A percentile compares a stretch with the other conserved stretches of the same genome.
Conservation (phyloP, 2,329 filamentous ascomycete species). For the Zasmidium angulare region DNA sequence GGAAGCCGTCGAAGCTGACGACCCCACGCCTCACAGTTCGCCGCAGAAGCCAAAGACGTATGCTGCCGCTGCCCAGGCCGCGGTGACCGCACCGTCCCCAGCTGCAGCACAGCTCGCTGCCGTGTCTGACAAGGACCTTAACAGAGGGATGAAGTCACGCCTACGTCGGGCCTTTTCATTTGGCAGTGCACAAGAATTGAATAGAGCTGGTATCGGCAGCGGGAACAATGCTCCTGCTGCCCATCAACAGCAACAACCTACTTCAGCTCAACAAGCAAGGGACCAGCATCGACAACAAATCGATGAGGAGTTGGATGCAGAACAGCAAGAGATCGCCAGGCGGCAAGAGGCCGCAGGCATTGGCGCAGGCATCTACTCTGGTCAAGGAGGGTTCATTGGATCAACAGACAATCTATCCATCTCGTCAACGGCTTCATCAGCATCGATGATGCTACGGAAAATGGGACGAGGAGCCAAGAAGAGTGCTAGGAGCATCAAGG, state of each 20-base stretch:
- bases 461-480: slow-evolving; percentile 99
- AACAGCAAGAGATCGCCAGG: slow-evolving; percentile 87
- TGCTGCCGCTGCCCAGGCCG: slow-evolving; percentile 32
- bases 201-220: slow-evolving; percentile 69
- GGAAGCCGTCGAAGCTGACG: slow-evolving; percentile 39
- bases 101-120: slow-evolving; percentile 82
- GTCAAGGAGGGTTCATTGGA: slow-evolving; percentile 78
- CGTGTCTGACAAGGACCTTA: slow-evolving; percentile 77
- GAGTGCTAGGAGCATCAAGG: slow-evolving; percentile 83
- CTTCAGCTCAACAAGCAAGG: slow-evolving; percentile 22
- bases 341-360: slow-evolving; percentile 91
- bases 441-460: slow-evolving; percentile 92
- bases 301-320: slow-evolving; percentile 60
- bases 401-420: slow-evolving; percentile 95
- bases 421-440: slow-evolving; percentile 84
- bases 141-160: slow-evolving; percentile 80
- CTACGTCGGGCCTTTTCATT: slow-evolving; percentile 93
- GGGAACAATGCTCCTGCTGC: slow-evolving; percentile 34
- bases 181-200: slow-evolving; percentile 87
- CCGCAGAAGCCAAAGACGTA: slow-evolving; percentile 34
- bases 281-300: slow-evolving; percentile 32
- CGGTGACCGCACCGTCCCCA: slow-evolving; percentile 44
- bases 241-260: slow-evolving; percentile 13
- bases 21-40: slow-evolving; percentile 17
- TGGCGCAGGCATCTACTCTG: slow-evolving; percentile 89